Percentiles rank a stretch among this genome's conserved stretches.
Evolutionary conservation across 805 yeast genomes (phyloP).

Genomic region (Wickerhamomyces hampshirensis): DNA sequence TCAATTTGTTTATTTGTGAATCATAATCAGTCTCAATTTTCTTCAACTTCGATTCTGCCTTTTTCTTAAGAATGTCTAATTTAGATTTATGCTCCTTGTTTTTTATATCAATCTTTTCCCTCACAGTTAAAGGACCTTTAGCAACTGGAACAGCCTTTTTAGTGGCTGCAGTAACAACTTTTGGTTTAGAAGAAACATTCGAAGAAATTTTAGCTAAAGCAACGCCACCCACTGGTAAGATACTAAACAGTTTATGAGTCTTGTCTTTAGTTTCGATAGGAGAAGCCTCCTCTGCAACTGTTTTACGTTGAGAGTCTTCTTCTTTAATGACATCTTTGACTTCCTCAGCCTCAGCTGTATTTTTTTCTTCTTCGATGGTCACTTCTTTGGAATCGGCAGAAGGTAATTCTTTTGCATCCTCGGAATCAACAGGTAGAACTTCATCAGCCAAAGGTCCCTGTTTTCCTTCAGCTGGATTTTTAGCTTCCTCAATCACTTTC

Average conservation of each 20-base stretch:
- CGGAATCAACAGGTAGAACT: conserved; percentile 4
- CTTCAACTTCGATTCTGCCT: conserved; percentile 15
- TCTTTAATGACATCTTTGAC: conserved; percentile 2
- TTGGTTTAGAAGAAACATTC: neutral
- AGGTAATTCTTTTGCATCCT: neutral
- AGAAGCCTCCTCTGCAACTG: conserved; percentile 1
- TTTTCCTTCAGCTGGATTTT: conserved; percentile 1
- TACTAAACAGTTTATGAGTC: conserved; percentile 13
- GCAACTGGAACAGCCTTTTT: conserved; percentile 4
- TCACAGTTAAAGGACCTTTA: conserved; percentile 14
- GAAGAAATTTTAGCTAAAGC: conserved; percentile 1
- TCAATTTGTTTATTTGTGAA: conserved; percentile 18
- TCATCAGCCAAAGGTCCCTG: conserved; percentile 11
- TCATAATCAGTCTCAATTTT: conserved; percentile 18
- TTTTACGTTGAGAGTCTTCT: conserved; percentile 1
- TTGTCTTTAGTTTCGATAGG: no score
- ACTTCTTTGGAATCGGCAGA: neutral
- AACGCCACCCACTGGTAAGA: conserved; percentile 7
- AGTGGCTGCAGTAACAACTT: neutral
- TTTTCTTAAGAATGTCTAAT: conserved; percentile 13
- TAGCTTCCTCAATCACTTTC: no score
- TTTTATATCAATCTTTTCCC: conserved; percentile 18
- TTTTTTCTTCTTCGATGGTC: conserved; percentile 1
- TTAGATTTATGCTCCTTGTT: conserved; percentile 16
- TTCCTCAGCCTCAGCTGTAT: conserved; percentile 3